Conservation (phyloP, 164 flowering plant species). For the Nymphaea thermarum region DNA sequence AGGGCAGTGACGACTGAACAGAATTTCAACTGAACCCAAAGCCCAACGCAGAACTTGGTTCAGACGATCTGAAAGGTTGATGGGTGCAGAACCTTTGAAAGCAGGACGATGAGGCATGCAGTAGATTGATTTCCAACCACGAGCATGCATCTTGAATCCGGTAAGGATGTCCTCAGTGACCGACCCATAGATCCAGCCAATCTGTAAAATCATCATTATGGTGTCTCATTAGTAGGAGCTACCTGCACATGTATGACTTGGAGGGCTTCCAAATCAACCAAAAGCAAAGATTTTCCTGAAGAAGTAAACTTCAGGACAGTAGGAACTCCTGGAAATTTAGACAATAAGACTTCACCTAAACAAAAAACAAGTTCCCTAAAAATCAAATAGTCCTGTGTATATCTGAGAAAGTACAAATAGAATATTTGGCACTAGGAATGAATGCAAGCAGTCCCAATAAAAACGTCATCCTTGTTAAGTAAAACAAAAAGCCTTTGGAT, state of each 20-base stretch:
- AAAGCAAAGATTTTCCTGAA: not conserved
- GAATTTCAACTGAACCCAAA: constrained; percentile 74
- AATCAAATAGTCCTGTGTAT: not conserved
- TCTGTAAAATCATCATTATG: constrained; percentile 19
- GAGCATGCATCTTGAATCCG: constrained; percentile 84
- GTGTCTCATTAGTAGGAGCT: not conserved
- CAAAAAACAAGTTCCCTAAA: not conserved
- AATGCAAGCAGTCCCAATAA: no score
- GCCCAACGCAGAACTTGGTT: constrained; percentile 95
- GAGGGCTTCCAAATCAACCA: not conserved
- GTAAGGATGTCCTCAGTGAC: constrained; percentile 12
- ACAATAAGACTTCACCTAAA: not conserved
- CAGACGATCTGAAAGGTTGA: constrained; percentile 17
- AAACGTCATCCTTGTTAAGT: no score
- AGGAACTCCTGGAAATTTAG: no score
- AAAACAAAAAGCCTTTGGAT: not conserved
- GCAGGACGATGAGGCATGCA: constrained; percentile 76
- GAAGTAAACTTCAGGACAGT: not conserved
- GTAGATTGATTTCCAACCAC: constrained; percentile 84
- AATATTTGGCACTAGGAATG: no score
- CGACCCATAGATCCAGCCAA: constrained; percentile 53
- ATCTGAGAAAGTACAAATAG: no score
- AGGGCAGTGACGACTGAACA: constrained; percentile 79
- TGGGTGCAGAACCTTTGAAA: constrained; percentile 29
- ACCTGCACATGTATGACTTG: not conserved